Evolutionary conservation across 805 yeast species (phyloP), one percentile per base, ranked within the genome.

Genomic region (Zygosaccharomyces siamensis): DNA sequence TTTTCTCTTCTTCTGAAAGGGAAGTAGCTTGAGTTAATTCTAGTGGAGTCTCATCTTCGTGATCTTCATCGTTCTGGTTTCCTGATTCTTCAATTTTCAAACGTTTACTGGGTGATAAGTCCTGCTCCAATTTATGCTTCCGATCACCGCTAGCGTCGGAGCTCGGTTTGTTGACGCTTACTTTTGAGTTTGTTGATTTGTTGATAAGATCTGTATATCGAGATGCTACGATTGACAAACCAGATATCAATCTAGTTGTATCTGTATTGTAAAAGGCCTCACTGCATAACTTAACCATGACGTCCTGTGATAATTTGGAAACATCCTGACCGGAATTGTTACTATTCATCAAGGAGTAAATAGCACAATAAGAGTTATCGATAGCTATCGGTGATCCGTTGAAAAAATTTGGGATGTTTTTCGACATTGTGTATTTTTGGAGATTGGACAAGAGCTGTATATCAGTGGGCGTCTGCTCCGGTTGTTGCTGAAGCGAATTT

Each of bases 321-420:
- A 88, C 78, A 63, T 92, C 92, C 61, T 88, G 84, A 33, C 75
- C 75, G 28, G 80, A 75, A 49, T 87, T 69, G 43, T 83, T 82
- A 59, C 83, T 81, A 36, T 71, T 67, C 28, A 85, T 82, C 50
- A 92, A 73, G 24, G 83, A 78, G 63, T 79, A 93, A 37, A 90
- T 69, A 12, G 82, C 72, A 45, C 83, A 77, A 63, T 83, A 87
- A n/a, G 74, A 66, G 46, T 68, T 66, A 49, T 69, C 70, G 30
- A 69, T 64, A 1, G 78, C 71, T 50, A 64, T 48, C 40, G 70
- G 53, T 51, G 71, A 62, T 28, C 64, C 60, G 41, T 69, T 66
- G 38, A 67, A 63, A 39, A 71, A 69, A 16, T 49, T 51, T 8
- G 62, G 48, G 2, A 49, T 51, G 3, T 50, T 48, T 42, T 63